Conservation (phyloP, 441 rosid species). For the Populus hybrid region DNA sequence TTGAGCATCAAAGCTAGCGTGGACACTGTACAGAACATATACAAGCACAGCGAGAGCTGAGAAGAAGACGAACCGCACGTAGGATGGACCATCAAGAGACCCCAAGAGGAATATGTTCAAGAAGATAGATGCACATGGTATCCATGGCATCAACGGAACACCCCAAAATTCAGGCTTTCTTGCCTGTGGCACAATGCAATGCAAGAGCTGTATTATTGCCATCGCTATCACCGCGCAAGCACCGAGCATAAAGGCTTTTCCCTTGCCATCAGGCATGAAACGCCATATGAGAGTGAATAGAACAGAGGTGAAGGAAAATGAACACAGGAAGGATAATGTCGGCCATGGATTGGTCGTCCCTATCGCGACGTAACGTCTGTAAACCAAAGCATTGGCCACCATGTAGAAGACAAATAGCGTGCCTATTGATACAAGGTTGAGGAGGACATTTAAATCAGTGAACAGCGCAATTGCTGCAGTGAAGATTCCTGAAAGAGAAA, state of each 20-base stretch:
- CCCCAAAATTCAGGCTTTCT: conserved; percentile 87
- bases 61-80: conserved; percentile 62
- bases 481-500: conserved; percentile 55
- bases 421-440: conserved; percentile 85
- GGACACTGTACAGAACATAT: conserved; percentile 81
- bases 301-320: conserved; percentile 53
- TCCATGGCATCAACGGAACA: conserved; percentile 88
- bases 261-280: conserved; percentile 46
- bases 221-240: conserved; percentile 38
- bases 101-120: conserved; percentile 81
- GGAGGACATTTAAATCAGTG: conserved; percentile 66
- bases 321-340: conserved; percentile 58
- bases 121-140: conserved; percentile 73
- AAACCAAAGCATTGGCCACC: conserved; percentile 89
- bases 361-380: conserved; percentile 61
- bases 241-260: conserved; percentile 54
- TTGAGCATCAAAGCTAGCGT: conserved; percentile 86
- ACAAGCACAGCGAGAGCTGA: conserved; percentile 55
- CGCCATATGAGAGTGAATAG: conserved; percentile 70
- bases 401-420: conserved; percentile 88
- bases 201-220: conserved; percentile 46
- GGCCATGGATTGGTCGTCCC: conserved; percentile 78
- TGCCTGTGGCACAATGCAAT: conserved; percentile 54
- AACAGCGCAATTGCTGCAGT: conserved; percentile 78
- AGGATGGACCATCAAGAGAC: conserved; percentile 63